Evolutionary conservation across 148 eudicot species (phyloP), one percentile per base, ranked within the genome.

Genomic region (Fagopyrum esculentum): DNA sequence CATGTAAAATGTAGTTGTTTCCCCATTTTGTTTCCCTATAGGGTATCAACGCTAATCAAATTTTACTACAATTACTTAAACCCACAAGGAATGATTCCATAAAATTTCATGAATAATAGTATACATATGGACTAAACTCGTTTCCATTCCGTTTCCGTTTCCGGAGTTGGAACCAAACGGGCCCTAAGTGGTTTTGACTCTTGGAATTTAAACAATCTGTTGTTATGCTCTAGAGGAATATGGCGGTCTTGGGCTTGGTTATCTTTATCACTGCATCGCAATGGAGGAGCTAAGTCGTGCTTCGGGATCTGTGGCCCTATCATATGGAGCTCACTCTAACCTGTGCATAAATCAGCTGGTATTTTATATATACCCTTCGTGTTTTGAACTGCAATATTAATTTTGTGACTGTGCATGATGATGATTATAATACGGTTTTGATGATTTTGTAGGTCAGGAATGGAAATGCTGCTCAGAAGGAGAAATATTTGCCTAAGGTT

Each of bases 171-270:
- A 22, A 22, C 26, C 26, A 22, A 22, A 22, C 26, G 26, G 26
- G 26, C 26, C 26, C 26, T 22, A 0, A 22, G 26, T n/a, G n/a
- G n/a, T n/a, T 64, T 9, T 64, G 4, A 35, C 35, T 64, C 44
- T 64, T 64, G 70, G 17, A 40, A 22, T 40, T 35, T 7, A 22
- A 64, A 64, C 5, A 35, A 13, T 13, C 12, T 9, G 6, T 47
- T 29, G 30, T 49, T 71, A 46, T 45, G 45, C 72, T 83, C 44
- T 80, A 95, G 99, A 90, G 92, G 97, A 95, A 78, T 92, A 95
- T 89, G 99, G 99, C 56, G 99, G 99, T 57, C 94, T 95, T 77
- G 97, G 98, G 76, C 98, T 95, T 74, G 99, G 99, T 76, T 95
- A 95, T 84, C 82, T 92, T 49, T 90, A 95, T 78, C 99, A 95